These are phyloP conservation scores for Fragaria iinumae DNA, from an alignment of 306 rosid genomes.

Conservation along the genomic window DNA sequence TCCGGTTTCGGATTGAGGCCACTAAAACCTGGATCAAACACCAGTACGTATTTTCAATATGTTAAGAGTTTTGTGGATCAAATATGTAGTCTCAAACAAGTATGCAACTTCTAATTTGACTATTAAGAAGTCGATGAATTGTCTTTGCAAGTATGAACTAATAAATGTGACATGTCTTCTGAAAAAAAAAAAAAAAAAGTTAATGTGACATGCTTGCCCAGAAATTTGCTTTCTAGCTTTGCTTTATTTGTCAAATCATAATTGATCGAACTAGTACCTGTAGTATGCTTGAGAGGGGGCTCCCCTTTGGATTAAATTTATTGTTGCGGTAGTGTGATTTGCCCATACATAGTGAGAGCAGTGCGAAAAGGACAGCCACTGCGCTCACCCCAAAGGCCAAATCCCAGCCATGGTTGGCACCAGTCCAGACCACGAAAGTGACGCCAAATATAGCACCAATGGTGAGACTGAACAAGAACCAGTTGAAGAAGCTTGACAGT, in stretches of 20 bases:
- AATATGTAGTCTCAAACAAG: not conserved
- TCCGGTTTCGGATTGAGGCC: conserved; percentile 53
- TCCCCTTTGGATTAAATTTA: conserved; percentile 46
- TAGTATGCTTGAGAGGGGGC: conserved; percentile 59
- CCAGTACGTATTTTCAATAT: not conserved
- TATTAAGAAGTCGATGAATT: no score
- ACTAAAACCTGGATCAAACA: conserved; percentile 49
- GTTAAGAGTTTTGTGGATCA: not conserved
- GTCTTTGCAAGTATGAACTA: no score
- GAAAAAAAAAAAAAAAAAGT: no score
- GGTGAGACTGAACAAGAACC: conserved; percentile 75
- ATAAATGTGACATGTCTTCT: no score
- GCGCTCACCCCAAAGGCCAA: conserved; percentile 54
- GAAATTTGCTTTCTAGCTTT: no score
- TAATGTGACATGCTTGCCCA: no score
- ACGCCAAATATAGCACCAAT: conserved; percentile 64
- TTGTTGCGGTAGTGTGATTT: conserved; percentile 59
- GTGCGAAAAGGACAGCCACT: conserved; percentile 34
- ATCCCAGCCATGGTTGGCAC: conserved; percentile 68
- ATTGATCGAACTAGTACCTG: no score
- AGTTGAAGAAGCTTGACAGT: conserved; percentile 79
- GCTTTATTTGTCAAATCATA: no score
- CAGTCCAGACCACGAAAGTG: conserved; percentile 60
- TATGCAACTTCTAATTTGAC: no score
- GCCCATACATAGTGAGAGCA: conserved; percentile 48